Percentiles rank a stretch among this genome's conserved stretches.
phyloP scores from a whole-genome alignment of 495 filamentous ascomycete genomes.

The Cryomyces minteri region DNA sequence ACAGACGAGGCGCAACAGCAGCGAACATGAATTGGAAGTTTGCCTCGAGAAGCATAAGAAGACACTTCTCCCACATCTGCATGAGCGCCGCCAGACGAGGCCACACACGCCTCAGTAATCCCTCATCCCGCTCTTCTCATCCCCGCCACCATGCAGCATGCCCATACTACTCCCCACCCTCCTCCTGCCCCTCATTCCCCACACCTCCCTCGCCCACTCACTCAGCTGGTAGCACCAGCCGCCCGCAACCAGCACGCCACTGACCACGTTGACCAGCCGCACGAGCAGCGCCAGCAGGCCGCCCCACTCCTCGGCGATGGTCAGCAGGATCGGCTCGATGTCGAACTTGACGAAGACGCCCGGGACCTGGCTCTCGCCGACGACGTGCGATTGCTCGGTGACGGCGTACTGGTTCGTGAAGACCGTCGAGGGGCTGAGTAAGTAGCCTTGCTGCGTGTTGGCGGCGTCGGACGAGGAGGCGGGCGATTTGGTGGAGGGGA shows the following conservation, averaged over 20 bases:
- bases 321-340: constrained; percentile 86
- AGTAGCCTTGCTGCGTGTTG: constrained; percentile 12
- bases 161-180: constrained; percentile 2
- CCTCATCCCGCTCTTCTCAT: background rate
- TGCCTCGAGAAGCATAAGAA: too few species aligned
- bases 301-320: constrained; percentile 64
- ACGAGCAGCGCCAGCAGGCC: constrained; percentile 57
- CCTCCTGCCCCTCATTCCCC: constrained; percentile 9
- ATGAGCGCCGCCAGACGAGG: too few species aligned
- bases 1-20: too few species aligned
- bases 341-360: constrained; percentile 99
- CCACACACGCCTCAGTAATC: too few species aligned
- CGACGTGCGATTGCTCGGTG: constrained; percentile 54
- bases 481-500: constrained; percentile 7
- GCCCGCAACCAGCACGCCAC: constrained; percentile 42
- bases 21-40: too few species aligned
- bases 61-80: too few species aligned
- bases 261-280: constrained; percentile 50
- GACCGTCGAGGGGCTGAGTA: constrained; percentile 29
- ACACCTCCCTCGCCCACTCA: constrained; percentile 32
- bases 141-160: constrained; percentile 5
- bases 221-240: constrained; percentile 43
- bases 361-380: constrained; percentile 56
- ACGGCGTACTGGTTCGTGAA: constrained; percentile 97
- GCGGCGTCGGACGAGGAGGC: constrained; percentile 8